Evolutionary conservation across 2,329 filamentous ascomycete genomes (phyloP).

Genomic region (Ophiostoma perfectum): DNA sequence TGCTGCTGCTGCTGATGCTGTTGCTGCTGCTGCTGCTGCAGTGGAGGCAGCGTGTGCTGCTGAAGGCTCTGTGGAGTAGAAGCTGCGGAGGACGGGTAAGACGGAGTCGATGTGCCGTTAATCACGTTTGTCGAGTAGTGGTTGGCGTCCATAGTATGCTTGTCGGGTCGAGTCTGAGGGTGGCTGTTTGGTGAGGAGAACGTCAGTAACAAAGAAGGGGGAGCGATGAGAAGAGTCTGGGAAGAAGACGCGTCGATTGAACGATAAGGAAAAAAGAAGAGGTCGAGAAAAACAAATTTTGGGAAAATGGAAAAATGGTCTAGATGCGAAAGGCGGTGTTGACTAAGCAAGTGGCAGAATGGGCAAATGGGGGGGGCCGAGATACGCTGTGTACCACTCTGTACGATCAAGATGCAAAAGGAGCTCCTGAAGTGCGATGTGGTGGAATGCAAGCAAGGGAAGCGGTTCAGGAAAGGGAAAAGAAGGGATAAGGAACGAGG

Average conservation of each 20-base stretch:
- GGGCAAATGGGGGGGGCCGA: not conserved
- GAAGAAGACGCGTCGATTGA: slow-evolving; percentile 13
- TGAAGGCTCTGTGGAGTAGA: slow-evolving; percentile 30
- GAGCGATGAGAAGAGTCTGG: not conserved
- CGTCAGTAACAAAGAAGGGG: not conserved
- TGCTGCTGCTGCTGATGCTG: slow-evolving; percentile 36
- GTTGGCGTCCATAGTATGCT: slow-evolving; percentile 31
- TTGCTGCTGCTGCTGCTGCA: slow-evolving; percentile 39
- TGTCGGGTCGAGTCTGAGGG: slow-evolving; percentile 17
- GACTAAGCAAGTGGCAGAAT: slow-evolving; percentile 13
- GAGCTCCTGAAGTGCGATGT: not conserved
- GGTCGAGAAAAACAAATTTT: not conserved
- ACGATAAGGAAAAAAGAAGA: slow-evolving; percentile 8
- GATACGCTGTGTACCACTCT: not conserved
- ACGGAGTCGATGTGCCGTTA: slow-evolving; percentile 31
- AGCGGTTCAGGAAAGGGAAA: not conserved
- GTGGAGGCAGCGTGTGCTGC: slow-evolving; percentile 31
- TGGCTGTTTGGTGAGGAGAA: slow-evolving; percentile 12
- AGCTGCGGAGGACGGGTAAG: slow-evolving; percentile 31
- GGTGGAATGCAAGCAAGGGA: not conserved
- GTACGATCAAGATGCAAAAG: slow-evolving; percentile 4
- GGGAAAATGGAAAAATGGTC: slow-evolving; percentile 4
- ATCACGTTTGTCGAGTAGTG: slow-evolving; percentile 33
- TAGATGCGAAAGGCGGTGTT: slow-evolving; percentile 13
- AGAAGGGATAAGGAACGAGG: slow-evolving; percentile 2